phyloP scores from a whole-genome alignment of 2,329 filamentous ascomycete species.

The Rosellinia necatrix region DNA sequence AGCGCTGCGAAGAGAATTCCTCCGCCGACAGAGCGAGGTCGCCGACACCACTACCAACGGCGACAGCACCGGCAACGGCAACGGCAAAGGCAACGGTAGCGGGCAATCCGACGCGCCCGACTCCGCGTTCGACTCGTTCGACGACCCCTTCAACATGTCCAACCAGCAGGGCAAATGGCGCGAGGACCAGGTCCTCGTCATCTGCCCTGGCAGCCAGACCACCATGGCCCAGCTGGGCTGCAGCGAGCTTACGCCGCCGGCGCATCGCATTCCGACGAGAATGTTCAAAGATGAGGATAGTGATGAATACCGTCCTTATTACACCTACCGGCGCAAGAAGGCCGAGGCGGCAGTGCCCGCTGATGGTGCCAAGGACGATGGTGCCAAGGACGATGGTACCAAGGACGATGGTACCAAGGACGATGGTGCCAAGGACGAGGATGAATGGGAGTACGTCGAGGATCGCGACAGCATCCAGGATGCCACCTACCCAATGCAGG shows the following conservation, averaged over 20 bases:
- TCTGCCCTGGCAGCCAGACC: conserved; percentile 83
- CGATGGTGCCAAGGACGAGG: conserved; percentile 55
- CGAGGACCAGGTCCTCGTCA: conserved; percentile 69
- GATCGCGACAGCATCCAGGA: conserved; percentile 86
- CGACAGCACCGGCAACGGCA: not conserved
- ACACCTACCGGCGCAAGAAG: conserved; percentile 71
- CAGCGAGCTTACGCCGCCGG: conserved; percentile 88
- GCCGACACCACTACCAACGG: not conserved
- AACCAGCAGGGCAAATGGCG: conserved; percentile 63
- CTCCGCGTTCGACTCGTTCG: not conserved
- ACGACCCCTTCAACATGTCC: conserved; percentile 50
- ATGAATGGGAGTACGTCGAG: conserved; percentile 78
- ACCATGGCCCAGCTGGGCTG: conserved; percentile 91
- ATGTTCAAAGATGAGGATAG: conserved; percentile 89
- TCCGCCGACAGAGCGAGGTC: conserved; percentile 6
- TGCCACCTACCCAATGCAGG: conserved; percentile 82
- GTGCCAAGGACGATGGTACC: conserved; percentile 43
- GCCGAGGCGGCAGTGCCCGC: conserved; percentile 28
- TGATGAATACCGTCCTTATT: conserved; percentile 76
- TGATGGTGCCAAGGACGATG: conserved; percentile 49
- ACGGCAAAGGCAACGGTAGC: not conserved
- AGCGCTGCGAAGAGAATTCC: conserved; percentile 24
- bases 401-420: conserved; percentile 59
- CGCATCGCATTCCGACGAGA: conserved; percentile 83
- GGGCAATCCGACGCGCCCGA: conserved; percentile 1